These are phyloP conservation scores for Leishmania lainsoni DNA, from an alignment of 208 protist species.

Conservation along the genomic window DNA sequence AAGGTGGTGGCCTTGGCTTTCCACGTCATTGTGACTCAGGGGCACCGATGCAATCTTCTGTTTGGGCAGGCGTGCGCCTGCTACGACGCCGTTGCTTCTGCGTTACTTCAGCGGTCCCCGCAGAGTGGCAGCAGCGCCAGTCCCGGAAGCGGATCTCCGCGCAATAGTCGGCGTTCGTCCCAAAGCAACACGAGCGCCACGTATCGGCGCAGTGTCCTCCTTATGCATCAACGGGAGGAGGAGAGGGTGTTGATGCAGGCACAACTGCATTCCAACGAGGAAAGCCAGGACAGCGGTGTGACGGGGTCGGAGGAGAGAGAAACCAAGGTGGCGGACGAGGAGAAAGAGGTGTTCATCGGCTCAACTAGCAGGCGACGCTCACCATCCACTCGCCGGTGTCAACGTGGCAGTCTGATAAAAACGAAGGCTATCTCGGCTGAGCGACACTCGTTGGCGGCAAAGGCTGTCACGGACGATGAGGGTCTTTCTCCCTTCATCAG, in stretches of 20 bases:
- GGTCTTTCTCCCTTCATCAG: constrained; percentile 54
- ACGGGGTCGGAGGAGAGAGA: not conserved
- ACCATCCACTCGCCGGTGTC: not conserved
- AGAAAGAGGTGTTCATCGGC: constrained; percentile 7
- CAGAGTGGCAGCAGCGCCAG: not conserved
- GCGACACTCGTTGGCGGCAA: not conserved
- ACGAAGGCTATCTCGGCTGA: not conserved
- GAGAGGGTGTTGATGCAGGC: constrained; percentile 15
- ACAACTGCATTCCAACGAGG: not conserved
- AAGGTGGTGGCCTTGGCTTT: constrained; percentile 65
- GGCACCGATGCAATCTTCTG: constrained; percentile 62
- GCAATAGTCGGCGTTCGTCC: constrained; percentile 11
- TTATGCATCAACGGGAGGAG: constrained; percentile 27
- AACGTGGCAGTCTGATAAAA: constrained; percentile 9
- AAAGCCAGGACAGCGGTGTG: constrained; percentile 2
- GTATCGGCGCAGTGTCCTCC: constrained; percentile 25
- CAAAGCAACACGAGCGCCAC: constrained; percentile 7
- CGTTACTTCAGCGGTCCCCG: constrained; percentile 9
- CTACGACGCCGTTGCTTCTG: constrained; percentile 65
- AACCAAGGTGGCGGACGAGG: too few species aligned
- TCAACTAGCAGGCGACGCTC: constrained; percentile 15
- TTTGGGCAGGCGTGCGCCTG: constrained; percentile 83
- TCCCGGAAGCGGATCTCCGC: constrained; percentile 4
- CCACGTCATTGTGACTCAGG: constrained; percentile 61
- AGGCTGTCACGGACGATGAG: constrained; percentile 5